Base-by-base conservation (phyloP, 2,329 filamentous ascomycete species). In the Xylaria sp. region DNA sequence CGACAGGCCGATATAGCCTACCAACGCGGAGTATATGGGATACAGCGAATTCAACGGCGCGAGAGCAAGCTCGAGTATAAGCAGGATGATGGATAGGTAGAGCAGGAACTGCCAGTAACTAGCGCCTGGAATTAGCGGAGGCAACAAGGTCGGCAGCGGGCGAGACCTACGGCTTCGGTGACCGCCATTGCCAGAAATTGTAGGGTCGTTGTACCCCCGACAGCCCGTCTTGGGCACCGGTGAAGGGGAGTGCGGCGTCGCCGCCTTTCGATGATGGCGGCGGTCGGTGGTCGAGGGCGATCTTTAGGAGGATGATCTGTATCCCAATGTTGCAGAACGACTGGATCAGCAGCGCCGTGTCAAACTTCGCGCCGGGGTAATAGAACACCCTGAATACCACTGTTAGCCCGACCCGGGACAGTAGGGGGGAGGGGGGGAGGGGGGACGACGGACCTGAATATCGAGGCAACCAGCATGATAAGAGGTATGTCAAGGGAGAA, bases 111-210 rank as follows among this genome's bases (percentile, higher is more conserved):
- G 80, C 90, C 90, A 95, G 75, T 93, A 92, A 59, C 84, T 87
- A 59, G 19, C 7, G 24, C 22, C 52, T 51, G 52, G 20, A 47
- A 62, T 72, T 54, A 73, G 66, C 46, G 39, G 18, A 39, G 19
- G 29, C 17, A 16, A 39, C 24, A 50, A 20, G 39, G 17, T 19
- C 48, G 21, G 39, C 11, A 39, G 21, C 8, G 18, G 41, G 11
- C 22, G 39, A 19, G 34, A 77, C 82, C 55, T 69, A 87, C 75
- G 89, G 88, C 64, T 85, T 86, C 5, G 85, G 79, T 18, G 83
- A 84, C 52, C 85, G 81, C 90, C 90, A 93, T 71, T 90, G 89
- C 90, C 90, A 93, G 70, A 93, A 93, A 65, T 86, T 82, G 68
- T 86, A 92, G 0, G 90, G 90, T 20, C 90, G 78, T 56, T 76